phyloP scores from a whole-genome alignment of 2,329 filamentous ascomycete species.

The Hortaea werneckii region DNA sequence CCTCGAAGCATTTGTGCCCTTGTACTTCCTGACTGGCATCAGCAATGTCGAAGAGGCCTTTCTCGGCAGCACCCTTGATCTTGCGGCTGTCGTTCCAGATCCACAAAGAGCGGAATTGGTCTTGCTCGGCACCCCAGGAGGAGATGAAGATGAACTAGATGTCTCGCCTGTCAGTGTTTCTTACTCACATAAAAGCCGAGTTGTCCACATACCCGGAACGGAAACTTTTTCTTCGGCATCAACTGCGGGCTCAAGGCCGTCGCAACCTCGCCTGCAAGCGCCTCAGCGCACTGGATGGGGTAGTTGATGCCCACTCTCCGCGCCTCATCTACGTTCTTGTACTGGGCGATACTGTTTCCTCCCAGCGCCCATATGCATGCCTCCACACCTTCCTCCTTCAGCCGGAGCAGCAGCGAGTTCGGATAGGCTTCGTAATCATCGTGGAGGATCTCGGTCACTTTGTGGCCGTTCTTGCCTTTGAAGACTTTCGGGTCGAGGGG shows the following conservation, averaged over 20 bases:
- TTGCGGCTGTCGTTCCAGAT: constrained; percentile 22
- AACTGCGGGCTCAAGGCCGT: constrained; percentile 16
- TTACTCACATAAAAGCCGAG: not conserved
- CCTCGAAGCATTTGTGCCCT: constrained; percentile 25
- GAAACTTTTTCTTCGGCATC: constrained; percentile 18
- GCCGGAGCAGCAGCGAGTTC: constrained; percentile 30
- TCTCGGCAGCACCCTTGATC: constrained; percentile 29
- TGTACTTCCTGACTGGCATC: constrained; percentile 19
- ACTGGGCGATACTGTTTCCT: constrained; percentile 15
- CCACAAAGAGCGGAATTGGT: constrained; percentile 31
- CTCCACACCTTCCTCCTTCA: constrained; percentile 30
- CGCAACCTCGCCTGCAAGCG: constrained; percentile 19
- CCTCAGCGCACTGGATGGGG: constrained; percentile 23
- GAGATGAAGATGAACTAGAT: constrained; percentile 31
- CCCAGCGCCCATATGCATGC: constrained; percentile 38
- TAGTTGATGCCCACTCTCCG: constrained; percentile 22
- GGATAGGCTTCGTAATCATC: constrained; percentile 47
- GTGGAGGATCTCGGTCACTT: constrained; percentile 27
- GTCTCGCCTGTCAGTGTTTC: not conserved
- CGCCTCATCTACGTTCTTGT: constrained; percentile 23
- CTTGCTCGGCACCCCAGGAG: constrained; percentile 29
- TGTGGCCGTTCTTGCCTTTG: constrained; percentile 13
- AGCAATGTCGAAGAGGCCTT: constrained; percentile 23
- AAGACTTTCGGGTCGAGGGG: constrained; percentile 18
- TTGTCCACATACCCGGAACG: constrained; percentile 24